These are phyloP conservation scores for Tulasnella sp. DNA, from an alignment of 768 basidiomycete genomes.

Conservation along the genomic window DNA sequence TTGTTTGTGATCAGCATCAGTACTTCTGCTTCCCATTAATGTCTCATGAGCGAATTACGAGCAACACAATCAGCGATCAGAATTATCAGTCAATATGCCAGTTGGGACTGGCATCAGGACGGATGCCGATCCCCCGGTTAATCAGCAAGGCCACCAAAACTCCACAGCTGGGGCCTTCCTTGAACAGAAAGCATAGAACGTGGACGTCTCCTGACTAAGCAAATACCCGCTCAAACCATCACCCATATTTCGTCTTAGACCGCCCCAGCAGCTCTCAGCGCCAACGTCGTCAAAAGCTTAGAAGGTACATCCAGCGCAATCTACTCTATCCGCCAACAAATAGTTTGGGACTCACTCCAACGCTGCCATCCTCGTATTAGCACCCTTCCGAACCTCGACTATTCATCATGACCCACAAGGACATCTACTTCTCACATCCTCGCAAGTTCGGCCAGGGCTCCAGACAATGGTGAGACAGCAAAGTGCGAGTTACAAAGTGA, in stretches of 20 bases:
- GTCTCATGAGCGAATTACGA: neutral
- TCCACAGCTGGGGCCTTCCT: neutral
- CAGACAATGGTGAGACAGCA: slow-evolving; percentile 70
- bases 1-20: neutral
- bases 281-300: neutral
- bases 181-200: neutral
- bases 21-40: too few species aligned
- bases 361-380: neutral
- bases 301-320: neutral
- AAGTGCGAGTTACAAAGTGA: neutral
- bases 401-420: slow-evolving; percentile 88
- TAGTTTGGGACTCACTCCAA: neutral
- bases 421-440: slow-evolving; percentile 95
- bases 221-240: neutral
- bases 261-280: neutral
- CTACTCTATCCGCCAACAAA: neutral
- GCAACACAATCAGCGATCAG: neutral
- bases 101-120: neutral
- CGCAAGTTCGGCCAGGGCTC: slow-evolving; percentile 92
- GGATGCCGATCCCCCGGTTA: neutral
- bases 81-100: neutral
- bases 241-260: neutral
- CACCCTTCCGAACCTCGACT: neutral
- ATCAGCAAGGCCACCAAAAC: neutral
- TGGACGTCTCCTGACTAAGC: neutral